phyloP scores from a whole-genome alignment of 257 asterid genomes.

The Solanum piurae region DNA sequence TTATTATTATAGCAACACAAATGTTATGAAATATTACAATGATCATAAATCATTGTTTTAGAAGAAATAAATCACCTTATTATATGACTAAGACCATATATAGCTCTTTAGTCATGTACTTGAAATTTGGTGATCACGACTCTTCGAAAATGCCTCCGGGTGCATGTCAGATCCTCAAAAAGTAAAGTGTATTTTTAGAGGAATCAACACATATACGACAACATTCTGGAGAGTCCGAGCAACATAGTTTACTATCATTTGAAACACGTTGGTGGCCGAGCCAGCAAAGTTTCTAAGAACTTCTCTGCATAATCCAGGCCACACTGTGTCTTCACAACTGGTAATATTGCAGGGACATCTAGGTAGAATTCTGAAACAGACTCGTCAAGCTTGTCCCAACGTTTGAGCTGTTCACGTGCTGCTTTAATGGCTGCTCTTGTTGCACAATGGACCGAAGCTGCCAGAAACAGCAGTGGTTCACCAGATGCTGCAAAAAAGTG shows the following conservation, averaged over 20 bases:
- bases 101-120: background rate
- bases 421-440: slow-evolving; percentile 59
- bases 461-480: slow-evolving; percentile 66
- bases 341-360: slow-evolving; percentile 70
- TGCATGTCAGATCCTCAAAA: background rate
- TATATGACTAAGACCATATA: background rate
- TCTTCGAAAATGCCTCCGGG: background rate
- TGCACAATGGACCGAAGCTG: slow-evolving; percentile 77
- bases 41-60: background rate
- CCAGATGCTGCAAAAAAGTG: slow-evolving; percentile 58
- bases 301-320: slow-evolving; percentile 46
- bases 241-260: background rate
- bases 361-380: slow-evolving; percentile 29
- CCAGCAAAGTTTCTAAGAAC: slow-evolving; percentile 24
- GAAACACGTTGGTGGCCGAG: background rate
- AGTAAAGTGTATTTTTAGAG: background rate
- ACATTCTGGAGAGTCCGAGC: background rate
- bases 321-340: slow-evolving; percentile 55
- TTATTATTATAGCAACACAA: background rate
- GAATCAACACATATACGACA: background rate
- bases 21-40: background rate
- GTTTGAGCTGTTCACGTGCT: slow-evolving; percentile 47
- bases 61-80: background rate
- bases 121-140: background rate
- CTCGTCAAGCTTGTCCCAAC: slow-evolving; percentile 44